Evolutionary conservation across 352 stramenopile species (phyloP).

Genomic region (Phytophthora cajani): DNA sequence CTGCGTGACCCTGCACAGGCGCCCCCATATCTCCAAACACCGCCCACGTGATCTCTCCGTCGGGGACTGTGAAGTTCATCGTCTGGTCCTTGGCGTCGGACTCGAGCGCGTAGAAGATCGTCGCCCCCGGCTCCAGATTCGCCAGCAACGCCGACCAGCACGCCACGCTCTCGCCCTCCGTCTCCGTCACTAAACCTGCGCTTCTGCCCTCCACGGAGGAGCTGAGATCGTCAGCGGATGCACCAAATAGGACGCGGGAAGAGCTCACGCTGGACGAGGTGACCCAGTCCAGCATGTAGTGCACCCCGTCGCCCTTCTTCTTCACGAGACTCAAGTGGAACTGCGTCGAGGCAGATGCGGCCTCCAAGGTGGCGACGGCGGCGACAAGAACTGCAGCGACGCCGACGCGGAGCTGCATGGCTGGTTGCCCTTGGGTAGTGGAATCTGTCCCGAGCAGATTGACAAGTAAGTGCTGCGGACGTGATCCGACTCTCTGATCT

Average conservation of each 20-base stretch:
- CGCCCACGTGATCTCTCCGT: slow-evolving; percentile 63
- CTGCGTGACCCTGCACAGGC: slow-evolving; percentile 56
- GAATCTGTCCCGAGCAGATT: slow-evolving; percentile 10
- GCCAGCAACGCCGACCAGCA: slow-evolving; percentile 72
- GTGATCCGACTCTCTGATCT: slow-evolving; percentile 27
- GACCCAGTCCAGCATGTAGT: slow-evolving; percentile 84
- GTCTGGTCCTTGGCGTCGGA: slow-evolving; percentile 16
- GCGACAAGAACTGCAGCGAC: slow-evolving; percentile 1
- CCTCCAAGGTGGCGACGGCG: neutral
- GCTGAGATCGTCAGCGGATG: slow-evolving; percentile 44
- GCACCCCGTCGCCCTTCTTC: slow-evolving; percentile 31
- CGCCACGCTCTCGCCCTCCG: slow-evolving; percentile 36
- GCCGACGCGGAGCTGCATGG: slow-evolving; percentile 9
- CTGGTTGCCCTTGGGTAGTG: neutral
- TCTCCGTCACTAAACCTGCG: slow-evolving; percentile 59
- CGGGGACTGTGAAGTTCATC: slow-evolving; percentile 61
- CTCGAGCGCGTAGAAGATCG: slow-evolving; percentile 70
- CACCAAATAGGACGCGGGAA: slow-evolving; percentile 54
- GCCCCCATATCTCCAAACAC: slow-evolving; percentile 80
- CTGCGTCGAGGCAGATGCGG: slow-evolving; percentile 42
- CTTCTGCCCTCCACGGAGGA: slow-evolving; percentile 42
- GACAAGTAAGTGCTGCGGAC: slow-evolving; percentile 9
- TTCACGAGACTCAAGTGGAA: slow-evolving; percentile 75
- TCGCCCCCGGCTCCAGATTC: slow-evolving; percentile 49
- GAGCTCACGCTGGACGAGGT: slow-evolving; percentile 39